These are phyloP conservation scores for Phyllosticta citribraziliensis DNA, from an alignment of 2,329 filamentous ascomycete genomes.

Conservation along the genomic window DNA sequence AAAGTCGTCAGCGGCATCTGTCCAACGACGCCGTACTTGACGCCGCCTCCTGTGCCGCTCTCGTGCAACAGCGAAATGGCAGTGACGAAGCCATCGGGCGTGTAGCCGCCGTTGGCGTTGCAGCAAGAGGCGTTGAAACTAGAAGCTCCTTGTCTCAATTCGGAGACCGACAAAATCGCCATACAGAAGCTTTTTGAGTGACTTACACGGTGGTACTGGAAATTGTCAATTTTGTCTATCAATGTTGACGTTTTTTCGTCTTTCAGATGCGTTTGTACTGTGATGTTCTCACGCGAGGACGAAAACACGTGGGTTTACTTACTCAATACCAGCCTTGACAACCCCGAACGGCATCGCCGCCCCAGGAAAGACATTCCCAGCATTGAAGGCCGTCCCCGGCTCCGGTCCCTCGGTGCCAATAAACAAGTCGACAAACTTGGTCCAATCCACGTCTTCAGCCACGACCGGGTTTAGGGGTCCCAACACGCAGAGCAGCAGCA, in stretches of 20 bases:
- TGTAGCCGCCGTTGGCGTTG: conserved; percentile 26
- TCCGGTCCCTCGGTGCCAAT: conserved; percentile 40
- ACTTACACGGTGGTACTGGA: conserved; percentile 6
- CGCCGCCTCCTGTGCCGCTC: conserved; percentile 51
- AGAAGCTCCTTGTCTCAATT: not conserved
- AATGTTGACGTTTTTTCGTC: not conserved
- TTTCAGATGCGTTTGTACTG: not conserved
- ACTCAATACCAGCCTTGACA: conserved; percentile 25
- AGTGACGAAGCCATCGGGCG: conserved; percentile 27
- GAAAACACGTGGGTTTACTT: conserved; percentile 7
- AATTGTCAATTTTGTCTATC: not conserved
- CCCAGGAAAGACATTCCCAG: conserved; percentile 26
- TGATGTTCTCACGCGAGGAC: too few relatives aligned
- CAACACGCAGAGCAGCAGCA: not conserved
- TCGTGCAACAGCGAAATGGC: conserved; percentile 27
- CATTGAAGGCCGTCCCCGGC: conserved; percentile 34
- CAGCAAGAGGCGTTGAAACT: conserved; percentile 2
- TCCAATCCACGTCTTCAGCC: conserved; percentile 20
- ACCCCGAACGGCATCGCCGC: conserved; percentile 24
- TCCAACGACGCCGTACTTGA: conserved; percentile 58
- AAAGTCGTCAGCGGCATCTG: conserved; percentile 41
- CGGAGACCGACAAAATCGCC: not conserved
- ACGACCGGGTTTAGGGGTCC: not conserved
- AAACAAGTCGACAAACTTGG: conserved; percentile 40
- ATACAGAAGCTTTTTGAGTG: not conserved